Base-by-base conservation (phyloP, 2,329 filamentous ascomycete species). In the Acrocalymma vagum region DNA sequence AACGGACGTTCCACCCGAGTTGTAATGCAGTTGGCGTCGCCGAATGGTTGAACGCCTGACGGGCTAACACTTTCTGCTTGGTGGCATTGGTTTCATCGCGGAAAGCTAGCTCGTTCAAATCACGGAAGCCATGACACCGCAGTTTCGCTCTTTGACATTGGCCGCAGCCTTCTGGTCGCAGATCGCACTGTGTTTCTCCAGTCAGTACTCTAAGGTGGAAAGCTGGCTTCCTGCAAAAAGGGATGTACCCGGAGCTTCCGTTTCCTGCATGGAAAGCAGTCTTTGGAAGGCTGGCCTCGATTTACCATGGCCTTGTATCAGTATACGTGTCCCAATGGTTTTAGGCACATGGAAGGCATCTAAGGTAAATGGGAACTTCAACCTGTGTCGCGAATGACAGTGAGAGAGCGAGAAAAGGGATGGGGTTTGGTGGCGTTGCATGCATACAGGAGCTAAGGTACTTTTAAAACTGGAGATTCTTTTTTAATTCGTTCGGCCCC, bases 251-350 rank as follows among this genome's bases (percentile, higher is more conserved):
- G 11, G 10, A 29, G 28, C 28, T 29, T 29, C 15, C 28, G 11
- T 15, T 17, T 29, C 28, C 28, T 29, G 28, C 28, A 29, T 17
- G 28, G 28, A 9, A 29, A 29, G 28, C 28, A 29, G 15, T 29
- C 28, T 29, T 29, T 29, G 5, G 28, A 29, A 14, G 28, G 28
- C n/a, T 11, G 28, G n/a, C 28, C 28, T 14, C 15, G n/a, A n/a
- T n/a, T n/a, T n/a, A n/a, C n/a, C n/a, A n/a, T n/a, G n/a, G n/a
- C n/a, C n/a, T n/a, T n/a, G n/a, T n/a, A n/a, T n/a, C n/a, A n/a
- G n/a, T n/a, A n/a, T n/a, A n/a, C n/a, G n/a, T n/a, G n/a, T n/a
- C n/a, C n/a, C n/a, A n/a, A n/a, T n/a, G n/a, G n/a, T n/a, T n/a
- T n/a, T n/a, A n/a, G n/a, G n/a, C n/a, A n/a, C n/a, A n/a, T n/a